Evolutionary conservation across 306 rosid species (phyloP).

Genomic region (Alnus rubra): DNA sequence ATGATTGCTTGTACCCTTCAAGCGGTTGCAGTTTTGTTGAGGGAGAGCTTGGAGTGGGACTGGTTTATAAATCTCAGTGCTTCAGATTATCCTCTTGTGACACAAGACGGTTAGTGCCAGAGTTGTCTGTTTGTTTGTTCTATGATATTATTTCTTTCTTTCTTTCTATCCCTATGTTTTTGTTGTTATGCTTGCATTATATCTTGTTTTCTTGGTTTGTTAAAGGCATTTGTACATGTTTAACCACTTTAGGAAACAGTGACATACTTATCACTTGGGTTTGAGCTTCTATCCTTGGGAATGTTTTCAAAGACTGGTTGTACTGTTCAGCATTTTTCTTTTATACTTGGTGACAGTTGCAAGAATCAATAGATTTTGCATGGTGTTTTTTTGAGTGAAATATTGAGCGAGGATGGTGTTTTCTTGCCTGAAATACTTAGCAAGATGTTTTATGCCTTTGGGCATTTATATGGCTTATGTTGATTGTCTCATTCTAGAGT

Average conservation of each 20-base stretch:
- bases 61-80: conserved; percentile 99
- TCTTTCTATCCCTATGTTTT: background rate
- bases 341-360: conserved; percentile 18
- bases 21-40: conserved; percentile 88
- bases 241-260: background rate
- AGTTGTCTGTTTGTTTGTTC: conserved; percentile 17
- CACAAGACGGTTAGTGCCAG: conserved; percentile 83
- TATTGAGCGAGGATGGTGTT: conserved; percentile 18
- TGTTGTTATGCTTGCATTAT: conserved; percentile 23
- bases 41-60: conserved; percentile 71
- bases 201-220: conserved; percentile 11
- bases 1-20: conserved; percentile 98
- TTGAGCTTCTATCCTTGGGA: conserved; percentile 7
- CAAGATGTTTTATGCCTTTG: conserved; percentile 1
- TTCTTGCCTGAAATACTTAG: conserved; percentile 16
- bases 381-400: conserved; percentile 17
- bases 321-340: background rate
- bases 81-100: conserved; percentile 95
- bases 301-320: conserved; percentile 15
- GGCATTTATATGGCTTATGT: conserved; percentile 17
- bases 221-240: conserved; percentile 6
- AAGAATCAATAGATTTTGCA: conserved; percentile 5
- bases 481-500: conserved; percentile 7
- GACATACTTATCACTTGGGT: background rate
- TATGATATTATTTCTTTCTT: conserved; percentile 11